phyloP scores from a whole-genome alignment of 2,329 filamentous ascomycete genomes.

The Aspergillus glaucus region DNA sequence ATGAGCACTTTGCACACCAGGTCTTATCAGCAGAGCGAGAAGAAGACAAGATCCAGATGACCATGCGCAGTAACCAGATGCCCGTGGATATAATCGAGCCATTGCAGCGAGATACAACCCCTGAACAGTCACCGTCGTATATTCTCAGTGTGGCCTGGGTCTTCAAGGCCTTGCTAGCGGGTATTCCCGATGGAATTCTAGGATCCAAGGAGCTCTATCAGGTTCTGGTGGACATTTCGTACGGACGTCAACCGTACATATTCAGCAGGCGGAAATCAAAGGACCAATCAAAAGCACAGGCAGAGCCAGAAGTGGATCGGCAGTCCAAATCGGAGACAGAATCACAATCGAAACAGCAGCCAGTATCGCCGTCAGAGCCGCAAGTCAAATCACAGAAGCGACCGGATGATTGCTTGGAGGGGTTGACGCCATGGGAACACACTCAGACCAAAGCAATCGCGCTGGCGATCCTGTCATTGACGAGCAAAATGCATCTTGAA shows the following conservation, averaged over 20 bases:
- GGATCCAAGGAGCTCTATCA: conserved; percentile 30
- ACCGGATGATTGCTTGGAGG: conserved; percentile 15
- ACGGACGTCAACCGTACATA: conserved; percentile 6
- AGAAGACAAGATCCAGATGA: conserved; percentile 27
- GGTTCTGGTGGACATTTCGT: conserved; percentile 24
- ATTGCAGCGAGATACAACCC: conserved; percentile 3
- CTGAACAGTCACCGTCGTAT: conserved; percentile 12
- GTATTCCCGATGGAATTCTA: conserved; percentile 34
- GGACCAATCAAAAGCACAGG: too few relatives aligned
- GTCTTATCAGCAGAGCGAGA: conserved; percentile 32
- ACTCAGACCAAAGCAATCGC: conserved; percentile 28
- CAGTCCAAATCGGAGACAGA: conserved; percentile 9
- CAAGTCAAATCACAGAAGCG: background rate
- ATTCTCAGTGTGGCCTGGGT: conserved; percentile 30
- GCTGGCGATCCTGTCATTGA: conserved; percentile 32
- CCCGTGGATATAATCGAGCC: conserved; percentile 18
- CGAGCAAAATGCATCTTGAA: conserved; percentile 33
- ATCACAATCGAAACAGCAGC: background rate
- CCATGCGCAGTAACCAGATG: conserved; percentile 27
- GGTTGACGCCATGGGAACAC: conserved; percentile 13
- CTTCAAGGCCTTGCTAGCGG: conserved; percentile 30
- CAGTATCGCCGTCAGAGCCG: too few relatives aligned
- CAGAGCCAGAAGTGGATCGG: too few relatives aligned
- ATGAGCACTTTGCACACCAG: conserved; percentile 36
- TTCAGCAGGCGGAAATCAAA: too few relatives aligned